Conservation (phyloP, 306 rosid genomes). For the Castanospermum australe region DNA sequence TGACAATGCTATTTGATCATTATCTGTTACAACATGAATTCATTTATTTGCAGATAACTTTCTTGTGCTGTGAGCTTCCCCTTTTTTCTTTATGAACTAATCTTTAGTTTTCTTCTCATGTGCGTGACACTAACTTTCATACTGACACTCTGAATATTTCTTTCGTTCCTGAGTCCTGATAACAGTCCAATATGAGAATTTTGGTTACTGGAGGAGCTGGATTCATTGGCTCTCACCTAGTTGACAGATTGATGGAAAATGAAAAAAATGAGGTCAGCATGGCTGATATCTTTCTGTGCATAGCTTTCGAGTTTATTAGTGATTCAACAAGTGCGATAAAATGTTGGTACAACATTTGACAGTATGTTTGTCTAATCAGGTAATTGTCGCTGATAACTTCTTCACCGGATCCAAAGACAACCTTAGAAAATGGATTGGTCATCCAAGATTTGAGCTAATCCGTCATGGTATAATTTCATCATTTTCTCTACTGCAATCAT, state of each 20-base stretch:
- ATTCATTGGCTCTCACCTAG: constrained; percentile 93
- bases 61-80: neutral
- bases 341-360: neutral
- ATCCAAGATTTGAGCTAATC: constrained; percentile 92
- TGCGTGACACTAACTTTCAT: too few species aligned
- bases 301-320: constrained; percentile 13
- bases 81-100: neutral
- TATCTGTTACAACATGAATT: neutral
- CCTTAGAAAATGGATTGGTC: constrained; percentile 88
- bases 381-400: constrained; percentile 85
- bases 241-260: constrained; percentile 85
- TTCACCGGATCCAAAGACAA: constrained; percentile 95
- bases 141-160: too few species aligned
- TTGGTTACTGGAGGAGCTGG: constrained; percentile 99
- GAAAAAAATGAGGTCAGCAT: constrained; percentile 80
- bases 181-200: constrained; percentile 93
- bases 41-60: neutral
- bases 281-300: neutral
- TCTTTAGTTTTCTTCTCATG: neutral
- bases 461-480: constrained; percentile 70
- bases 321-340: neutral
- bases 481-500: neutral
- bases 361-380: constrained; percentile 44
- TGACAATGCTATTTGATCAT: neutral
- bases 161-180: constrained; percentile 10